A percentile compares a stretch with the other conserved stretches of the same genome.
These are phyloP conservation scores for Tothia fuscella DNA, from an alignment of 2,329 filamentous ascomycete genomes.

Conservation along the genomic window DNA sequence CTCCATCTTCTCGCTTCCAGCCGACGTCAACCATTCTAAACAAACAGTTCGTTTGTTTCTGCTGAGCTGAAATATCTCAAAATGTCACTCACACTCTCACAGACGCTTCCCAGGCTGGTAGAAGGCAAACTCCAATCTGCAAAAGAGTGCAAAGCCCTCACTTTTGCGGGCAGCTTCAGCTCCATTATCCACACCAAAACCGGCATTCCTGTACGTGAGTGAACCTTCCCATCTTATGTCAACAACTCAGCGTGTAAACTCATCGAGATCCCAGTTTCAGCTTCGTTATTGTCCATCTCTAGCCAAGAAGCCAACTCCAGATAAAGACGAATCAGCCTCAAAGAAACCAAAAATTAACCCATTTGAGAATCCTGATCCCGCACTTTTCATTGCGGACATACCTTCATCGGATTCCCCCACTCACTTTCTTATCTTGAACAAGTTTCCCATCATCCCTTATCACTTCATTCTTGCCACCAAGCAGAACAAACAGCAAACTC, in stretches of 20 bases:
- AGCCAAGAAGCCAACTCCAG: slow-evolving; percentile 44
- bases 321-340: slow-evolving; percentile 15
- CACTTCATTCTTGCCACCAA: slow-evolving; percentile 62
- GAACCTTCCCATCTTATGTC: neutral
- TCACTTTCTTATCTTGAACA: slow-evolving; percentile 61
- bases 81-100: slow-evolving; percentile 19
- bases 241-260: neutral
- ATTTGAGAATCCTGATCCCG: slow-evolving; percentile 47
- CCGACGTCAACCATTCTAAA: neutral
- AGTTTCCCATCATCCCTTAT: slow-evolving; percentile 58
- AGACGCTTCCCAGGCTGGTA: slow-evolving; percentile 25
- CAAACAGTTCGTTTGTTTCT: neutral
- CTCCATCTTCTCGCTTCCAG: neutral
- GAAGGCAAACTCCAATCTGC: slow-evolving; percentile 26
- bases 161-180: slow-evolving; percentile 29
- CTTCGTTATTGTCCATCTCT: slow-evolving; percentile 58
- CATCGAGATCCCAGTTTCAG: slow-evolving; percentile 45
- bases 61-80: too few relatives aligned
- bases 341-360: slow-evolving; percentile 40
- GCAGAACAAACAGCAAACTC: slow-evolving; percentile 51
- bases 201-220: slow-evolving; percentile 24
- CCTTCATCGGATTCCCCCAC: slow-evolving; percentile 25
- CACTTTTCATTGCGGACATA: slow-evolving; percentile 44
- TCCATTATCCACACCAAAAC: slow-evolving; percentile 25
- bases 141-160: slow-evolving; percentile 22